These are phyloP conservation scores for Garcia nutans DNA, from an alignment of 345 rosid genomes.

Conservation along the genomic window DNA sequence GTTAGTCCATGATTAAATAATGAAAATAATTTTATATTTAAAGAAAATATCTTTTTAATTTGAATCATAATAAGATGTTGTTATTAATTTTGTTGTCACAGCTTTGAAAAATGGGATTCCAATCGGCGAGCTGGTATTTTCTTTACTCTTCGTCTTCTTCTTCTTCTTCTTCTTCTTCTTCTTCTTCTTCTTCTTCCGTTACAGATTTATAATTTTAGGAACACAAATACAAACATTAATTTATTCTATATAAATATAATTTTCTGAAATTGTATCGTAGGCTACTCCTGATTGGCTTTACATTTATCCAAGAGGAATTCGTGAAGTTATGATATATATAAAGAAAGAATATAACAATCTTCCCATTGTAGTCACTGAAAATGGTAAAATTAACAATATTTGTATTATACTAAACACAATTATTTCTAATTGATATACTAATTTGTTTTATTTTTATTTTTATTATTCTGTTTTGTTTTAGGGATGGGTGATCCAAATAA, in stretches of 20 bases:
- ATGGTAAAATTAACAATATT: constrained; percentile 33
- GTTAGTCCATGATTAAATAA: too few relatives aligned
- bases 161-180: too few relatives aligned
- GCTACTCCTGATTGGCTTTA: background rate
- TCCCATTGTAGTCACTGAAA: constrained; percentile 49
- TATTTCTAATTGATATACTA: too few relatives aligned
- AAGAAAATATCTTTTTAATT: too few relatives aligned
- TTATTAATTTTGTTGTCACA: background rate
- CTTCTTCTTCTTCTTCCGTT: too few relatives aligned
- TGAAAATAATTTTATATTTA: too few relatives aligned
- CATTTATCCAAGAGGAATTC: background rate
- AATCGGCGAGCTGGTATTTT: background rate
- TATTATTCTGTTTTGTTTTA: background rate
- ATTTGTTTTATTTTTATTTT: too few relatives aligned
- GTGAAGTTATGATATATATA: background rate
- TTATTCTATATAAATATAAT: background rate
- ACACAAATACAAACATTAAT: background rate
- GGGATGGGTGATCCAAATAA: constrained; percentile 26
- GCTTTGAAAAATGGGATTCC: background rate
- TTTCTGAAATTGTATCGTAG: background rate
- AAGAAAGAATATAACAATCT: constrained; percentile 21
- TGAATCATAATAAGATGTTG: too few relatives aligned
- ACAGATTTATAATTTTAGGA: background rate
- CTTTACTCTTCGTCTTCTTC: too few relatives aligned
- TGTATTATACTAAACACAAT: too few relatives aligned